A percentile compares a stretch with the other conserved stretches of the same genome.
These are phyloP conservation scores for Fraxinus baroniana DNA, from an alignment of 305 asterid species.

Conservation along the genomic window DNA sequence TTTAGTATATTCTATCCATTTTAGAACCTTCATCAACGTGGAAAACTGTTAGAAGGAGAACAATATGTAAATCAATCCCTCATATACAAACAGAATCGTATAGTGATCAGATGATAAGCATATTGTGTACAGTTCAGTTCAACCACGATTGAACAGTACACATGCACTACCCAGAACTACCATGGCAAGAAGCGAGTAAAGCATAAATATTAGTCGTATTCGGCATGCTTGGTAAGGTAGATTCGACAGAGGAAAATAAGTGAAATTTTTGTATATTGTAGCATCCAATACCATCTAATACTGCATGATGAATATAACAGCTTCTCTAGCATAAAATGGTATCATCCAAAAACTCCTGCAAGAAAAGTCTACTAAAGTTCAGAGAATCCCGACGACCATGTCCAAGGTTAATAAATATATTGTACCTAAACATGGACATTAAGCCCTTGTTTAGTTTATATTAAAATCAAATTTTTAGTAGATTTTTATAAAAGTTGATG, in stretches of 20 bases:
- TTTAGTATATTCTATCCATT: conserved; percentile 28
- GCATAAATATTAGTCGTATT: background rate
- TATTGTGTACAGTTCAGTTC: conserved; percentile 26
- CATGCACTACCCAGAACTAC: background rate
- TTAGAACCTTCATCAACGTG: background rate
- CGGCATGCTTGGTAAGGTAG: background rate
- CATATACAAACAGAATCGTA: background rate
- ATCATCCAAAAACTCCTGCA: background rate
- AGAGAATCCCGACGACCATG: too few relatives aligned
- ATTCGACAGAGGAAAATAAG: background rate
- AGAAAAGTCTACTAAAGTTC: background rate
- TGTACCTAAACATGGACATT: background rate
- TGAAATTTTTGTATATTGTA: background rate
- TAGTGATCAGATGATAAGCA: conserved; percentile 24
- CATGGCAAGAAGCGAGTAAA: background rate
- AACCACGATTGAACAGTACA: background rate
- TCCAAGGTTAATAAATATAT: background rate
- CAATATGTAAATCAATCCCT: background rate
- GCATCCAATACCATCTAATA: background rate
- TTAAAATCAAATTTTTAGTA: background rate
- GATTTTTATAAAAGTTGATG: background rate
- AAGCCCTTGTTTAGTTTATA: background rate
- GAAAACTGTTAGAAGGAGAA: conserved; percentile 8
- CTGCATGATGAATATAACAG: background rate
- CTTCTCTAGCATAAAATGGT: background rate